Percentiles rank a stretch among this genome's conserved stretches.
phyloP scores from a whole-genome alignment of 257 asterid species.

The Nemophila menziesii region DNA sequence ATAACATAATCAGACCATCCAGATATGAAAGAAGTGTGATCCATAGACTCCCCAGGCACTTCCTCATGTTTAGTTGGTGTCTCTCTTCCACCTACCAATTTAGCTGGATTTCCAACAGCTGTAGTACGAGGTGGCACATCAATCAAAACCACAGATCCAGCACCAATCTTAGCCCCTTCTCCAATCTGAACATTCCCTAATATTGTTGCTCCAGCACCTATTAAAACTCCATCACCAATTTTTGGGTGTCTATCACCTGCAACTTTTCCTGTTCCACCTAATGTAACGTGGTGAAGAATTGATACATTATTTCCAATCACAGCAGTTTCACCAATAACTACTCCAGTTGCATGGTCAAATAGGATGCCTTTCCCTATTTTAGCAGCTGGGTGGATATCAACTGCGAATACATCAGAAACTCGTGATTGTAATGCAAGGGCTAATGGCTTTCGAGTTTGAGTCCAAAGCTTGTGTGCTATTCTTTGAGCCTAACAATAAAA shows the following conservation, averaged over 20 bases:
- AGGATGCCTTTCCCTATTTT: constrained; percentile 30
- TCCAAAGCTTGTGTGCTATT: constrained; percentile 35
- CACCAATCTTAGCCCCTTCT: constrained; percentile 50
- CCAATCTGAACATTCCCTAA: constrained; percentile 59
- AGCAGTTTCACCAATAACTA: constrained; percentile 80
- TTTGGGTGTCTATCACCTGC: constrained; percentile 75
- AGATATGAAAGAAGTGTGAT: constrained; percentile 27
- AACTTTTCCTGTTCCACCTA: constrained; percentile 80
- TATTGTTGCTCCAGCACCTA: constrained; percentile 66
- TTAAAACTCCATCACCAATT: constrained; percentile 63
- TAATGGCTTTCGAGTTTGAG: constrained; percentile 23
- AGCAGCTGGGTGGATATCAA: constrained; percentile 41
- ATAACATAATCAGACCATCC: constrained; percentile 29
- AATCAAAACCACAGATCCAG: constrained; percentile 62
- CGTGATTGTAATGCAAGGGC: constrained; percentile 34
- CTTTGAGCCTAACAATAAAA: constrained; percentile 22
- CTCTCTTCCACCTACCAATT: constrained; percentile 32
- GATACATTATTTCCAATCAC: constrained; percentile 68
- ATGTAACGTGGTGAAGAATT: constrained; percentile 61
- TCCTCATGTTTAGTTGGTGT: constrained; percentile 22
- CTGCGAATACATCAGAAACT: constrained; percentile 33
- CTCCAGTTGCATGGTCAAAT: constrained; percentile 61
- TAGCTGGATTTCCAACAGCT: constrained; percentile 76
- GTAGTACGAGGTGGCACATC: constrained; percentile 48
- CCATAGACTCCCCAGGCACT: constrained; percentile 30